Evolutionary conservation across 148 eudicot species (phyloP), one percentile per base, ranked within the genome.

Genomic region (Vaccinium myrtillus): DNA sequence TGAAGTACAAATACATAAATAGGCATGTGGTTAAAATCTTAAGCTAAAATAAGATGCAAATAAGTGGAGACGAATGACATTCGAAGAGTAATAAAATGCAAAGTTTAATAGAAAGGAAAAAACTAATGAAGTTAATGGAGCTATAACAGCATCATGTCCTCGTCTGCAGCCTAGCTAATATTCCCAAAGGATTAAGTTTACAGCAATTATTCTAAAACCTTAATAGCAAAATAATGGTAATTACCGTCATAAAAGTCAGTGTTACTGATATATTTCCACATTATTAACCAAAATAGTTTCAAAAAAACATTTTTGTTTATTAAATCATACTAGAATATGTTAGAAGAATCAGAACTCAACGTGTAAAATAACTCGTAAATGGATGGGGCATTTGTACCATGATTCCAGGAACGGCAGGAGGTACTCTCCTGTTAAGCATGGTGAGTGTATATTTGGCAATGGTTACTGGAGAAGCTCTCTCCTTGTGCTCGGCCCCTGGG

Each of bases 381-480:
- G 82, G 55, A 39, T 79, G 9, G 65, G 80, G 81, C 15, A 78
- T 27, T 51, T 83, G 81, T 90, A 93, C 99, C 99, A 96, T 96
- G 80, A 96, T 93, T 87, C 99, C 99, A 79, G 99, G 98, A 86
- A 96, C 99, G 25, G 99, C 94, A 73, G 99, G 97, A 78, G 99
- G 99, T 65, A 96, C 98, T 90, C 99, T 95, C 90, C 98, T 93
- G 82, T 80, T 91, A 10, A 96, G 95, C 95, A 94, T 91, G 78
- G 94, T 90, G 85, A 96, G 98, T 53, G 99, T 94, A 80, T 84
- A 86, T 56, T 92, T 89, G 51, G 98, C 99, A 87, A 94, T 89
- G 80, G 96, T 92, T 74, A 94, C 99, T 58, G 99, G 95, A 81
- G 94, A 89, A 87, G 98, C 95, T 89, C 85, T 92, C 79, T 90